Base-by-base conservation (phyloP, 2,329 filamentous ascomycete genomes). In the Botrytis pseudocinerea region DNA sequence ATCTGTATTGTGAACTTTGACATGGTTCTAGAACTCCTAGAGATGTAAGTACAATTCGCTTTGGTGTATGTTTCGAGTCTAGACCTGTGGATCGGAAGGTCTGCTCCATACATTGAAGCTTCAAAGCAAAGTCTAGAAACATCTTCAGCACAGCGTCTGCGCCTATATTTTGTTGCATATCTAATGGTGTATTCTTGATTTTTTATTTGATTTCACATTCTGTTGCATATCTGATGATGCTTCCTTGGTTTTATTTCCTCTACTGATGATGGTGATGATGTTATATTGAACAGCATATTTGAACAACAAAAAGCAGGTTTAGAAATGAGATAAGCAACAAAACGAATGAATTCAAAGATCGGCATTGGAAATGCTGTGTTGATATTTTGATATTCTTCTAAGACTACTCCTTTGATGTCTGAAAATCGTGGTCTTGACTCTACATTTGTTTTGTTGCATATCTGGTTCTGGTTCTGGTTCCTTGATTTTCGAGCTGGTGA, bases 201-300 rank as follows among this genome's bases (percentile, higher is more conserved):
- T 54, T 54, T 16, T n/a, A n/a, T 54, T 54, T 16, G 48, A n/a
- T n/a, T 54, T n/a, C 25, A 16, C 2, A 16, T 54, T 54, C 48
- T 54, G 48, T 54, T 54, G 48, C 64, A 42, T 57, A 46, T 57
- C 64, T 68, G 25, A 42, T 57, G n/a, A 18, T 32, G 6, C 1
- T 68, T 68, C 65, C 65, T 68, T 68, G 65, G 32, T 57, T 57
- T 54, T 68, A 28, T 4, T 25, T 14, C 20, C 51, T 48, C 22
- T 3, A 25, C 10, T 54, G 16, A 54, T 57, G 65, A 54, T 68
- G 35, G 9, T 65, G 28, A 48, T 65, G 63, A 35, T 65, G 44
- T 40, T 66, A n/a, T 65, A 38, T 25, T 22, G 42, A 54, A 54
- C 48, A 40, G 4, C 48, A 51, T n/a, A 4, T n/a, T 16, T 8